Base-by-base conservation (phyloP, 371 early-diverging fungal species). In the Blakeslea trispora region DNA sequence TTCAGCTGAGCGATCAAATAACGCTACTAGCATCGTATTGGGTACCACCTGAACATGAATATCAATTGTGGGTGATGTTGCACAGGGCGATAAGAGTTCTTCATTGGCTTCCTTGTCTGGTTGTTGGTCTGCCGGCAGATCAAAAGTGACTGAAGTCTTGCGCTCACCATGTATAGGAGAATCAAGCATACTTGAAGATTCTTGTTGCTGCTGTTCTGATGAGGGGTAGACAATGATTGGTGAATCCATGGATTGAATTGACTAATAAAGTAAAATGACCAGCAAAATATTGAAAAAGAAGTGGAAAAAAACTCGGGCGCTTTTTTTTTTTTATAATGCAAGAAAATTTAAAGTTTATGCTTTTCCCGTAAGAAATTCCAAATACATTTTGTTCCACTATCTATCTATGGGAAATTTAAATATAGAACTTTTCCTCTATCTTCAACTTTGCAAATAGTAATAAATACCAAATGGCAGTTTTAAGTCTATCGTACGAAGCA, bases 91-190 rank as follows among this genome's bases (percentile, higher is more conserved):
- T 41, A 69, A 43, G 8, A 68, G 41, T 14, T 64, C 62, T 24
- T 55, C 21, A 0, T 59, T 50, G 21, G 21, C 41, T 1, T 37
- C 10, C 18, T 31, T 11, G 28, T 48, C 45, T 22, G 45, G 43
- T 35, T 62, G 59, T 11, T 53, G 32, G n/a, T 56, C 46, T 41
- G 44, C 46, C 28, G 65, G 62, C 19, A 75, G 52, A 52, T 76
- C 76, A 63, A 77, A 77, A 11, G 74, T 68, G 13, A 77, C 77
- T 4, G 71, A 73, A 9, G 61, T 50, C 52, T 75, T 75, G 10
- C 59, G 59, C 11, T 47, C 32, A 28, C 28, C 28, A 7, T 28
- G 28, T 28, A 9, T 37, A 14, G 14, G 37, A 7, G 9, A 37
- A 3, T 3, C 11, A 9, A 13, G 37, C 37, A 37, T 37, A 4